These are phyloP conservation scores for Fusarium dimerum DNA, from an alignment of 2,329 filamentous ascomycete species.

Conservation along the genomic window DNA sequence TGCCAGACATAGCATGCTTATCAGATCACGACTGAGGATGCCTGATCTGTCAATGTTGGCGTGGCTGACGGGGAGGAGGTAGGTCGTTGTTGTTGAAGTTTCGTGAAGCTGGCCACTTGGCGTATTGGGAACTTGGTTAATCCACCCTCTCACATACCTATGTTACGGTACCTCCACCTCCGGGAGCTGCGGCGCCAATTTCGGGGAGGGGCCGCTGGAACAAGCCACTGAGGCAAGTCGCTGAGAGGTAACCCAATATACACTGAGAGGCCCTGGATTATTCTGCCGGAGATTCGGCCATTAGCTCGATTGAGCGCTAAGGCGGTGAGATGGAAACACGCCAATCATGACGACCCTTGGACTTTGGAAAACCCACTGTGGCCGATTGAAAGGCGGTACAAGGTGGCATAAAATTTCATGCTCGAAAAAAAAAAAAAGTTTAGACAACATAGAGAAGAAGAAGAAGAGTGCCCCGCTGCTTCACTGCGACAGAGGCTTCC, in stretches of 20 bases:
- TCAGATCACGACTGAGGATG: slow-evolving; percentile 15
- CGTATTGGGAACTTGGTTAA: slow-evolving; percentile 25
- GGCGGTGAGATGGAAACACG: slow-evolving; percentile 26
- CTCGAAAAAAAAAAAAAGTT: slow-evolving; percentile 34
- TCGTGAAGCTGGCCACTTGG: slow-evolving; percentile 31
- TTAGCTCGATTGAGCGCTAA: slow-evolving; percentile 2
- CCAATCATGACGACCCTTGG: slow-evolving; percentile 1
- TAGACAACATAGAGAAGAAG: slow-evolving; percentile 34
- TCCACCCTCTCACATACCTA: neutral
- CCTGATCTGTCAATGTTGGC: slow-evolving; percentile 13
- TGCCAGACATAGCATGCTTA: slow-evolving; percentile 38
- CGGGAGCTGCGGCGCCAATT: slow-evolving; percentile 5
- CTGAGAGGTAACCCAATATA: neutral
- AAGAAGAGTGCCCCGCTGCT: slow-evolving; percentile 37
- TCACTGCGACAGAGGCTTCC: slow-evolving; percentile 19
- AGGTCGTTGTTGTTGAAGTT: slow-evolving; percentile 23
- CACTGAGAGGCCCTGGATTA: slow-evolving; percentile 12
- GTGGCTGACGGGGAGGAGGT: slow-evolving; percentile 1
- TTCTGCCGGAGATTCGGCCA: neutral
- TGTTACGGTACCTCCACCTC: slow-evolving; percentile 8
- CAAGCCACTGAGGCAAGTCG: slow-evolving; percentile 16
- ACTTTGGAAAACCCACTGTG: slow-evolving; percentile 12
- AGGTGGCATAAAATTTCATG: slow-evolving; percentile 37
- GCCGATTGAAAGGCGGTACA: slow-evolving; percentile 28
- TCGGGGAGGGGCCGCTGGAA: slow-evolving; percentile 23